Evolutionary conservation across 495 filamentous ascomycete genomes (phyloP).

Genomic region (Bombardia bombarda): DNA sequence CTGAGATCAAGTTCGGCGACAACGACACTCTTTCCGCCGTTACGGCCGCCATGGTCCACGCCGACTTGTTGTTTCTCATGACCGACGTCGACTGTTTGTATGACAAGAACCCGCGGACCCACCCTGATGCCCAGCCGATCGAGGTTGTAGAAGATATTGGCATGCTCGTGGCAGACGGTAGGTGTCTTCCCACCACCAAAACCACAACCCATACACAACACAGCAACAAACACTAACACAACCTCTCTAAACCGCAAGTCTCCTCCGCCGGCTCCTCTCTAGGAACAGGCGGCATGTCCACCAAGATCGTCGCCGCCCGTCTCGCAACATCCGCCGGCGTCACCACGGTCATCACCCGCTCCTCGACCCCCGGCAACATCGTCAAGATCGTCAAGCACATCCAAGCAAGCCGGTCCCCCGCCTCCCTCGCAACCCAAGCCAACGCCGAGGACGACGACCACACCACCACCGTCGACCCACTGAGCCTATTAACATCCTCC

Average conservation of each 20-base stretch:
- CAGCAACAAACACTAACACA: neutral
- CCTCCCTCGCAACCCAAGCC: slow-evolving; percentile 16
- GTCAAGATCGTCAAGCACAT: slow-evolving; percentile 75
- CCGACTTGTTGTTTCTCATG: slow-evolving; percentile 96
- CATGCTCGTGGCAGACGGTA: slow-evolving; percentile 74
- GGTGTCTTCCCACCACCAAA: neutral
- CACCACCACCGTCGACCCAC: slow-evolving; percentile 17
- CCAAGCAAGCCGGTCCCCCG: slow-evolving; percentile 45
- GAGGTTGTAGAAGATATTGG: slow-evolving; percentile 88
- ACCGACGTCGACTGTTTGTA: slow-evolving; percentile 98
- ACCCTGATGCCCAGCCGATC: slow-evolving; percentile 81
- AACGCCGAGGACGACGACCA: slow-evolving; percentile 5
- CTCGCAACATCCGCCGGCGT: slow-evolving; percentile 93
- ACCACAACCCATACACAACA: neutral
- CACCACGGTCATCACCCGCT: slow-evolving; percentile 88
- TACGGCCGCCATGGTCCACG: slow-evolving; percentile 93
- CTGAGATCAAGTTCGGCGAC: slow-evolving; percentile 99
- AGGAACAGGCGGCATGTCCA: slow-evolving; percentile 97
- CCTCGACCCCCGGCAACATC: slow-evolving; percentile 89
- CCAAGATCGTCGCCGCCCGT: slow-evolving; percentile 91
- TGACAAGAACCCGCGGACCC: slow-evolving; percentile 81
- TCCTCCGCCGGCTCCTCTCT: slow-evolving; percentile 80
- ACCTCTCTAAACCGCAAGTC: no score
- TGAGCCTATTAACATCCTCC: slow-evolving; percentile 29
- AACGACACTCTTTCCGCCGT: slow-evolving; percentile 97